Conservation (phyloP, 179 eudicot species). For the Heliamphora pulchella region DNA sequence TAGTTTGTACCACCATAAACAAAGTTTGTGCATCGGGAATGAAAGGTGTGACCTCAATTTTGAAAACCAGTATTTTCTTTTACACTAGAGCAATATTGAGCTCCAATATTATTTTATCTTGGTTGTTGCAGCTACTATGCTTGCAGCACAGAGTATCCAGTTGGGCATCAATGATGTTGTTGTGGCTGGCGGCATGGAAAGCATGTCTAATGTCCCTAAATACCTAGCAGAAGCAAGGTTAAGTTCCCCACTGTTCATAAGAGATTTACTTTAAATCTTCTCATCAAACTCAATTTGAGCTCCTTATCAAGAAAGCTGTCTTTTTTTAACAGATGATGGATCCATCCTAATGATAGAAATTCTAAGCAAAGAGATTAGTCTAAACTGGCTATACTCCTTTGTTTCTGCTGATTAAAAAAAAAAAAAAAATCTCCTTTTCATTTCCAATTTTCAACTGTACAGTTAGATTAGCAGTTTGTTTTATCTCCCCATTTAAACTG, state of each 20-base stretch:
- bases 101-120: constrained; percentile 16
- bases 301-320: not conserved
- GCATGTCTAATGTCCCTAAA: constrained; percentile 95
- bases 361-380: not conserved
- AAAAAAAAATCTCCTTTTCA: not conserved
- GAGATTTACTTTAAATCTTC: not conserved
- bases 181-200: constrained; percentile 97
- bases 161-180: constrained; percentile 82
- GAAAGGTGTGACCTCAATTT: constrained; percentile 61
- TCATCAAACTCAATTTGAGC: not conserved
- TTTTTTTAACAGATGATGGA: not conserved
- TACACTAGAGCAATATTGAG: not conserved
- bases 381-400: not conserved
- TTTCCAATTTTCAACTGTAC: not conserved
- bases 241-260: constrained; percentile 9
- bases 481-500: not conserved
- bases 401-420: not conserved
- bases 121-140: constrained; percentile 70
- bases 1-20: constrained; percentile 79
- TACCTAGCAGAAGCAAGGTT: constrained; percentile 82
- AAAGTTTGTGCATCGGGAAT: constrained; percentile 98
- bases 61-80: not conserved
- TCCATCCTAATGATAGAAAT: not conserved
- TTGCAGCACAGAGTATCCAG: constrained; percentile 90
- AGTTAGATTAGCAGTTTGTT: not conserved